These are phyloP conservation scores for Aspergillus wentii DNA, from an alignment of 495 filamentous ascomycete species.

Conservation along the genomic window DNA sequence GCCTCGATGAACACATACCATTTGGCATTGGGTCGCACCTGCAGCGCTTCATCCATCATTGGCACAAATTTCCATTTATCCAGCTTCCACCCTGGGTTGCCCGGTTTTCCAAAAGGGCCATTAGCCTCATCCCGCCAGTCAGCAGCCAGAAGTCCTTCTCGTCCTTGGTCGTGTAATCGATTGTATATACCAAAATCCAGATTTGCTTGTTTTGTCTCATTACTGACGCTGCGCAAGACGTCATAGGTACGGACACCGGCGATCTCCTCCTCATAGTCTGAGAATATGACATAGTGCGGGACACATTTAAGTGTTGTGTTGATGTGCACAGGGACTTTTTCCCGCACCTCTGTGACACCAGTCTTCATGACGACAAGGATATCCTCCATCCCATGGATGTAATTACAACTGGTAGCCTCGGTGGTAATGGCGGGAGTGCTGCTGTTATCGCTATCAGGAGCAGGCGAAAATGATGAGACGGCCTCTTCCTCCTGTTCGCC, in stretches of 20 bases:
- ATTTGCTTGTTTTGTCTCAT: slow-evolving; percentile 25
- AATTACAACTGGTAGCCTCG: no score
- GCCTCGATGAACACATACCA: slow-evolving; percentile 66
- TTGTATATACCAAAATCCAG: slow-evolving; percentile 40
- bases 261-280: slow-evolving; percentile 41
- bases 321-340: slow-evolving; percentile 37
- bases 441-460: slow-evolving; percentile 6
- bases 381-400: no score
- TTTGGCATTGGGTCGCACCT: slow-evolving; percentile 44
- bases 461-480: slow-evolving; percentile 1
- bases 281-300: slow-evolving; percentile 40
- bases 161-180: slow-evolving; percentile 32
- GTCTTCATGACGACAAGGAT: slow-evolving; percentile 41
- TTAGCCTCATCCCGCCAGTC: slow-evolving; percentile 28
- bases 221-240: slow-evolving; percentile 33
- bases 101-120: slow-evolving; percentile 28
- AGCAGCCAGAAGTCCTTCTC: slow-evolving; percentile 24
- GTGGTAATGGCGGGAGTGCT: slow-evolving; percentile 25
- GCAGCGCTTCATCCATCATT: slow-evolving; percentile 52
- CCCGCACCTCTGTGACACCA: slow-evolving; percentile 32
- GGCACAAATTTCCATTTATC: slow-evolving; percentile 68
- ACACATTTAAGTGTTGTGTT: slow-evolving; percentile 36
- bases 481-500: no score
- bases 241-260: slow-evolving; percentile 33
- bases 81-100: slow-evolving; percentile 51